phyloP scores from a whole-genome alignment of 768 basidiomycete species.

The Cystofilobasidium ferigula region DNA sequence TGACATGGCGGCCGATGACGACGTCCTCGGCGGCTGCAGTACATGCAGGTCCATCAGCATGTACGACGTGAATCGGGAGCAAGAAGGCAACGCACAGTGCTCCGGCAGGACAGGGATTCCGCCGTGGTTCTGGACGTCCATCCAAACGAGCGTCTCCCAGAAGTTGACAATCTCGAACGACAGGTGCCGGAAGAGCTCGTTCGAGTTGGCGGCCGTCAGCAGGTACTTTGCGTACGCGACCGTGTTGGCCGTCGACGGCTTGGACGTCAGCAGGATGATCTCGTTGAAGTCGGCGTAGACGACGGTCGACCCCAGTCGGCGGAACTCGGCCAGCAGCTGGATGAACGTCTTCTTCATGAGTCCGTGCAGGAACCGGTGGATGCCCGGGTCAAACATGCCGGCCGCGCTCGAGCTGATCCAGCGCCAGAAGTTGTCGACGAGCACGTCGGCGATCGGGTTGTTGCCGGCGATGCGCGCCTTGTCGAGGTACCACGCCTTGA shows the following conservation, averaged over 20 bases:
- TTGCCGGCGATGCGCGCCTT: constrained; percentile 53
- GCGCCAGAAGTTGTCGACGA: constrained; percentile 89
- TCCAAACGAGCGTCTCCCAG: constrained; percentile 88
- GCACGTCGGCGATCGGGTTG: constrained; percentile 44
- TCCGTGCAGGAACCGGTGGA: constrained; percentile 85
- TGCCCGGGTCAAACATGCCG: constrained; percentile 78
- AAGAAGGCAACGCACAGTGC: constrained; percentile 14
- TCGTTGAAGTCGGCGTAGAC: constrained; percentile 87
- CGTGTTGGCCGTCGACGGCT: constrained; percentile 81
- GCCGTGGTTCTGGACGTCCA: constrained; percentile 88
- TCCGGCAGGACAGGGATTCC: constrained; percentile 25
- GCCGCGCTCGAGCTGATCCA: constrained; percentile 83
- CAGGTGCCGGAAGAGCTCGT: constrained; percentile 90
- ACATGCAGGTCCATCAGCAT: not conserved
- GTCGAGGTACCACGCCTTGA: constrained; percentile 83
- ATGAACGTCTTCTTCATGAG: constrained; percentile 98
- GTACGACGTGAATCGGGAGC: not conserved
- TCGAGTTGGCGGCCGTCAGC: constrained; percentile 78
- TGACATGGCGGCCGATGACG: constrained; percentile 40
- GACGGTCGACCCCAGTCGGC: constrained; percentile 81
- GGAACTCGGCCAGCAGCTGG: constrained; percentile 91
- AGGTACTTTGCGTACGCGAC: constrained; percentile 94
- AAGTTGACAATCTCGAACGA: constrained; percentile 73
- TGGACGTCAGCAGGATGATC: constrained; percentile 82
- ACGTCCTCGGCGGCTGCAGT: constrained; percentile 18